A percentile compares a stretch with the other conserved stretches of the same genome.
Conservation (phyloP, 2,329 filamentous ascomycete genomes). For the Calycina herbarum region DNA sequence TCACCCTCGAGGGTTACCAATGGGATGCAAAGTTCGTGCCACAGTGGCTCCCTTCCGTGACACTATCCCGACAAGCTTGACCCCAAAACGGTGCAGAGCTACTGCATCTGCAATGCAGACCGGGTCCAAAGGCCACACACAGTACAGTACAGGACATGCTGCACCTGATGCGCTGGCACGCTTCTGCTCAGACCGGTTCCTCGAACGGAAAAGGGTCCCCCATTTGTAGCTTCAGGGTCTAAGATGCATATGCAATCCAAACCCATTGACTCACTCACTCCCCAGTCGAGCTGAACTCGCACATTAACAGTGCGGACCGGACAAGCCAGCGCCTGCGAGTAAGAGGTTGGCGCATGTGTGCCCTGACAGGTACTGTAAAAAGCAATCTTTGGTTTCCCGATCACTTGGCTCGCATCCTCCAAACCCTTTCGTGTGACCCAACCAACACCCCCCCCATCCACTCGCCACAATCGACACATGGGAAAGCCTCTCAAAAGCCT, state of each 20-base stretch:
- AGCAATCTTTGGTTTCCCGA: neutral
- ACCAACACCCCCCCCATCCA: neutral
- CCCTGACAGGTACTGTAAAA: neutral
- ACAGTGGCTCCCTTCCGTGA: neutral
- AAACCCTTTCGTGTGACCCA: neutral
- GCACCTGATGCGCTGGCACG: neutral
- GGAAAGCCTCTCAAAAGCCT: neutral
- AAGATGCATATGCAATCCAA: neutral
- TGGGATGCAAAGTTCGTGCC: neutral
- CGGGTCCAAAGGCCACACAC: neutral
- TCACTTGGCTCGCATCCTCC: neutral
- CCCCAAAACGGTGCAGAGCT: neutral
- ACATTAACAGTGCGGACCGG: neutral
- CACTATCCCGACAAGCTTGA: neutral
- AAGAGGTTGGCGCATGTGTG: neutral
- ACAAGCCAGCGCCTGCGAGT: neutral
- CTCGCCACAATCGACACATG: slow-evolving; percentile 2
- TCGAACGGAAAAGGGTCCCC: too few species aligned
- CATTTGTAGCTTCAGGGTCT: neutral
- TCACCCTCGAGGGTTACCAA: neutral
- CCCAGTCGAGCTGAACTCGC: neutral
- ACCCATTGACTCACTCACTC: too few species aligned
- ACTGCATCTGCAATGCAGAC: neutral
- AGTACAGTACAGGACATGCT: neutral
- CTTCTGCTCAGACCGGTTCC: neutral